A percentile compares a stretch with the other conserved stretches of the same genome.
Evolutionary conservation across 2,329 filamentous ascomycete genomes (phyloP).

Genomic region (Cercospora brassicicola): DNA sequence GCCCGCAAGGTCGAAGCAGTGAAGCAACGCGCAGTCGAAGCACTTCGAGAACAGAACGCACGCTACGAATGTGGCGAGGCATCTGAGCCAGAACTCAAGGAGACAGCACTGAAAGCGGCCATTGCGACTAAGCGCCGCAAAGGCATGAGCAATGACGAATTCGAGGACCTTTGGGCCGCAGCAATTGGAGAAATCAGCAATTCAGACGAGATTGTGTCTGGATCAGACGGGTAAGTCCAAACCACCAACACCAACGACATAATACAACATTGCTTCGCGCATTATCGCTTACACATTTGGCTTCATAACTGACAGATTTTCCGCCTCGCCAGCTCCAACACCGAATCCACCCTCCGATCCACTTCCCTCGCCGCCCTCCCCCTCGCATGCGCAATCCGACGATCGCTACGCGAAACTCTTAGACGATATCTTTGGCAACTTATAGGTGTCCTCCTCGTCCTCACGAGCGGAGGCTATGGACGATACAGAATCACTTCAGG

Average conservation of each 20-base stretch:
- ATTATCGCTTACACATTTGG: constrained; percentile 24
- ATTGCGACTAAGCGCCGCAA: constrained; percentile 75
- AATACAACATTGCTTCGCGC: not conserved
- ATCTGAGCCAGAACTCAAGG: constrained; percentile 65
- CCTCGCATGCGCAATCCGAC: constrained; percentile 75
- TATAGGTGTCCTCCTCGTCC: constrained; percentile 61
- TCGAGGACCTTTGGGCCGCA: constrained; percentile 80
- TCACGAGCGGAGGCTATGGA: constrained; percentile 59
- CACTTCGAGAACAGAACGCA: constrained; percentile 79
- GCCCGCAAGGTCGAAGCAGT: constrained; percentile 82
- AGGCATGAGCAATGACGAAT: constrained; percentile 81
- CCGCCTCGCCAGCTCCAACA: constrained; percentile 61
- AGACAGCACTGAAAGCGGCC: constrained; percentile 71
- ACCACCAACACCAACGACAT: constrained; percentile 12
- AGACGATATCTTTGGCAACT: constrained; percentile 84
- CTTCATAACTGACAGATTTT: constrained; percentile 77
- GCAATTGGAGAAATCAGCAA: constrained; percentile 70
- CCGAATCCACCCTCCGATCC: constrained; percentile 65
- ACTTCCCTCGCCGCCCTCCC: constrained; percentile 89
- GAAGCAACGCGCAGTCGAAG: constrained; percentile 82
- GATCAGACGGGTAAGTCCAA: constrained; percentile 59
- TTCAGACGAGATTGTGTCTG: constrained; percentile 61
- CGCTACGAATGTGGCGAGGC: constrained; percentile 85
- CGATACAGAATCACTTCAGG: constrained; percentile 64
- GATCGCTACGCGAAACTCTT: constrained; percentile 76